Evolutionary conservation across 805 yeast species (phyloP).

Genomic region (Zygoascus flipseniorum): DNA sequence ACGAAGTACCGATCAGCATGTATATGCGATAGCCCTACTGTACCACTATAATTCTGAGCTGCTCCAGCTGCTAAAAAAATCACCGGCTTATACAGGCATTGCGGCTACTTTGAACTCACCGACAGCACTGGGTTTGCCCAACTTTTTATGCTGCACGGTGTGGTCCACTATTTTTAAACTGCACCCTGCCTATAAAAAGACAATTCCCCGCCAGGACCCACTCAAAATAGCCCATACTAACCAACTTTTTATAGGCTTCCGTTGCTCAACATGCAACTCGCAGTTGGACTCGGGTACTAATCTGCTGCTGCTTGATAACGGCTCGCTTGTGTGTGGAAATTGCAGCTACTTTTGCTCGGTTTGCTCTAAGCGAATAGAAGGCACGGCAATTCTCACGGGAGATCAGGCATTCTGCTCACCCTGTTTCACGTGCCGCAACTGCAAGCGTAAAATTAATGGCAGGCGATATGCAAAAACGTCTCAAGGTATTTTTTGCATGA

Average conservation of each 20-base stretch:
- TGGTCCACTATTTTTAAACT: not conserved
- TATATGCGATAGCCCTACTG: too few species aligned
- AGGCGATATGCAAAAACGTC: slow-evolving; percentile 86
- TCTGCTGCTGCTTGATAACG: slow-evolving; percentile 87
- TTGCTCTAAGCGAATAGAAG: slow-evolving; percentile 82
- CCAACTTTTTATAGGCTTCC: slow-evolving; percentile 38
- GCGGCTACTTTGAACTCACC: too few species aligned
- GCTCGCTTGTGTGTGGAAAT: slow-evolving; percentile 78
- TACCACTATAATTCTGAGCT: too few species aligned
- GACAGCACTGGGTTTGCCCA: too few species aligned
- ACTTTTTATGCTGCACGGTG: too few species aligned
- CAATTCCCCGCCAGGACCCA: not conserved
- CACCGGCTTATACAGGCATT: too few species aligned
- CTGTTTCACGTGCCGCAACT: slow-evolving; percentile 85
- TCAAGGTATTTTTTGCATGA: slow-evolving; percentile 87
- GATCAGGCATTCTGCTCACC: slow-evolving; percentile 89
- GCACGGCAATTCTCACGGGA: slow-evolving; percentile 88
- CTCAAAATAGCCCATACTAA: not conserved
- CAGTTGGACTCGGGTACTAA: slow-evolving; percentile 80
- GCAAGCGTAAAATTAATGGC: slow-evolving; percentile 80
- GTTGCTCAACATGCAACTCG: slow-evolving; percentile 75
- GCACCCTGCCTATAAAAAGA: not conserved
- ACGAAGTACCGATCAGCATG: too few species aligned
- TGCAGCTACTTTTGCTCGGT: slow-evolving; percentile 88
- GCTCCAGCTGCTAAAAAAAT: too few species aligned